Percentiles rank a stretch among this genome's conserved stretches.
These are phyloP conservation scores for Gautieria morchelliformis DNA, from an alignment of 768 basidiomycete genomes.

Conservation along the genomic window DNA sequence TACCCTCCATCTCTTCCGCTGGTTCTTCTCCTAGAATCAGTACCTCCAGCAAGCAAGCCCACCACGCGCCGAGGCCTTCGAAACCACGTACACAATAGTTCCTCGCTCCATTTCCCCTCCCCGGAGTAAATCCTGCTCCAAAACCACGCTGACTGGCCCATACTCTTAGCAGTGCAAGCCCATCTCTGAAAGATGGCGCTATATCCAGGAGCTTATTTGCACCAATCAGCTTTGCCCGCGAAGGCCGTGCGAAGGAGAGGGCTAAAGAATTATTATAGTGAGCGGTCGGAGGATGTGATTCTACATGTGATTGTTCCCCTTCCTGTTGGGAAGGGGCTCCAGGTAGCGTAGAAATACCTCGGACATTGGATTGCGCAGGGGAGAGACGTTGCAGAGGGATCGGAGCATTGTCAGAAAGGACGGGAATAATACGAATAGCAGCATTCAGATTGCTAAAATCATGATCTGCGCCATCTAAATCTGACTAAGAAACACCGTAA, in stretches of 20 bases:
- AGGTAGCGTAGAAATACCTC: slow-evolving; percentile 23
- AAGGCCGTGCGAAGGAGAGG: slow-evolving; percentile 36
- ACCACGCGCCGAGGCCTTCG: slow-evolving; percentile 56
- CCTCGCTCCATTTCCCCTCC: slow-evolving; percentile 29
- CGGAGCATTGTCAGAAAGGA: slow-evolving; percentile 47
- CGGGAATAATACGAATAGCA: slow-evolving; percentile 66
- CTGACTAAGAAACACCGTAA: background rate
- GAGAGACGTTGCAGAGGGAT: slow-evolving; percentile 61
- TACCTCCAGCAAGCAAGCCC: slow-evolving; percentile 52
- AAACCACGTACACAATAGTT: slow-evolving; percentile 56
- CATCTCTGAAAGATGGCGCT: slow-evolving; percentile 57
- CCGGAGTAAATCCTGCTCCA: slow-evolving; percentile 11
- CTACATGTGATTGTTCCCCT: background rate
- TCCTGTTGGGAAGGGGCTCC: background rate
- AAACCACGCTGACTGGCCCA: slow-evolving; percentile 90
- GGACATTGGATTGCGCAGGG: slow-evolving; percentile 65
- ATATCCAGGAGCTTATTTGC: slow-evolving; percentile 41
- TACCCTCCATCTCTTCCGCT: slow-evolving; percentile 10
- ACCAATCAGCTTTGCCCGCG: slow-evolving; percentile 45
- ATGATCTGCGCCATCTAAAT: slow-evolving; percentile 36
- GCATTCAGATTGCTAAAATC: slow-evolving; percentile 64
- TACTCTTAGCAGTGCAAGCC: slow-evolving; percentile 68
- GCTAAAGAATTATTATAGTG: slow-evolving; percentile 67
- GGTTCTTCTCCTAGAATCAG: slow-evolving; percentile 62
- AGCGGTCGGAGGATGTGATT: slow-evolving; percentile 44